Evolutionary conservation across 1,284 basidiomycete genomes (phyloP).

Genomic region (Farysia itapuensis): DNA sequence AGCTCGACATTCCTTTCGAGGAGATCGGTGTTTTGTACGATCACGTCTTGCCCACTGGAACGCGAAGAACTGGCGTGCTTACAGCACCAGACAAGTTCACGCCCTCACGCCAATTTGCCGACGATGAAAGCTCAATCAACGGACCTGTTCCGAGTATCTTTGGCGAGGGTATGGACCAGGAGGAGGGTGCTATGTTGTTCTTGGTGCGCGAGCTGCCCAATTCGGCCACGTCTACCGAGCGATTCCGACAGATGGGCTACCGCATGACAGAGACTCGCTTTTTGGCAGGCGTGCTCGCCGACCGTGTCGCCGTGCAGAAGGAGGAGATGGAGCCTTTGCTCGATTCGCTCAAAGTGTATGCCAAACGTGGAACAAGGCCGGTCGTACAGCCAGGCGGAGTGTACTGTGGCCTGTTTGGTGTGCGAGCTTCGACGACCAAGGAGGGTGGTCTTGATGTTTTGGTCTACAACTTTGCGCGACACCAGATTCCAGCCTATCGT

Average conservation of each 20-base stretch:
- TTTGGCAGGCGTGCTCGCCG: conserved; percentile 63
- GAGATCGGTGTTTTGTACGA: conserved; percentile 69
- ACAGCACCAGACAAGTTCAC: conserved; percentile 23
- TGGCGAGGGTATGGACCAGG: conserved; percentile 48
- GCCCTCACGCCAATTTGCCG: conserved; percentile 30
- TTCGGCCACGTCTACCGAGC: conserved; percentile 60
- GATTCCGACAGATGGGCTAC: conserved; percentile 63
- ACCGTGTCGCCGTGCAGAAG: conserved; percentile 63
- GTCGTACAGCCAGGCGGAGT: conserved; percentile 64
- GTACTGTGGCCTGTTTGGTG: conserved; percentile 64
- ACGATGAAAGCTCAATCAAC: conserved; percentile 50
- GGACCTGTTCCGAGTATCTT: conserved; percentile 45
- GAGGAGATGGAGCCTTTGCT: conserved; percentile 63
- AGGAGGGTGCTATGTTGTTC: conserved; percentile 64
- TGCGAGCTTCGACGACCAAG: conserved; percentile 60
- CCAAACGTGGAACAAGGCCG: conserved; percentile 63
- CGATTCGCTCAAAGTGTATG: conserved; percentile 63
- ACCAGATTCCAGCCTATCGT: conserved; percentile 65
- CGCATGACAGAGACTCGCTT: conserved; percentile 64
- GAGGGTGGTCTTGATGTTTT: conserved; percentile 61
- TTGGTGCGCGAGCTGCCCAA: conserved; percentile 63
- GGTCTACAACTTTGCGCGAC: conserved; percentile 65
- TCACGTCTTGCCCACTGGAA: conserved; percentile 63
- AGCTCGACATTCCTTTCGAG: conserved; percentile 63
- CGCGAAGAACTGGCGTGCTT: conserved; percentile 22